Percentiles rank a stretch among this genome's conserved stretches.
These are phyloP conservation scores for Rubroboletus pulcherrimus DNA, from an alignment of 768 basidiomycete species.

Conservation along the genomic window DNA sequence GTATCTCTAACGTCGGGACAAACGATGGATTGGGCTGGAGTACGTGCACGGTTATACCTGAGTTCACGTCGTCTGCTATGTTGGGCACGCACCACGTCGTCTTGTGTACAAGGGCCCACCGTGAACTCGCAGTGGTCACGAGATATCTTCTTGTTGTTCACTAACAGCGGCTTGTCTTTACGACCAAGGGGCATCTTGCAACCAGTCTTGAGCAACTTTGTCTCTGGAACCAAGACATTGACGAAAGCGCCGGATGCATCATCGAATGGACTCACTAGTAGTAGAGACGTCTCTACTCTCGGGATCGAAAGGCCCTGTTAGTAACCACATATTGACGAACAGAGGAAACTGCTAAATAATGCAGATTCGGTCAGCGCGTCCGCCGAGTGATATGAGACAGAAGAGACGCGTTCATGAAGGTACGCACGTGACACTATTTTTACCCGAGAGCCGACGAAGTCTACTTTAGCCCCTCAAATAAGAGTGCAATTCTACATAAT, in stretches of 20 bases:
- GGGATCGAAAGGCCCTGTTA: conserved; percentile 54
- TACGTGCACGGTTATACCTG: background rate
- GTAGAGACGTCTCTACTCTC: conserved; percentile 31
- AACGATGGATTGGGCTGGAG: conserved; percentile 47
- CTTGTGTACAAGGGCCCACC: conserved; percentile 48
- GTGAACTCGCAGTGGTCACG: conserved; percentile 54
- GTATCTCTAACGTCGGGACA: conserved; percentile 47
- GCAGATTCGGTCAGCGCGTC: background rate
- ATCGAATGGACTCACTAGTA: conserved; percentile 36
- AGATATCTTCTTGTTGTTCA: conserved; percentile 65
- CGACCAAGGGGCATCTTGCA: conserved; percentile 54
- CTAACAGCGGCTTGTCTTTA: conserved; percentile 46
- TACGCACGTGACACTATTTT: conserved; percentile 5
- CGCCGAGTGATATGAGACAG: background rate
- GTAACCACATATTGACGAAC: conserved; percentile 44
- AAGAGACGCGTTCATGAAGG: background rate
- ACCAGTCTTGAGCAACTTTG: conserved; percentile 62
- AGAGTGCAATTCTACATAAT: too few relatives aligned
- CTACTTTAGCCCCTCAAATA: background rate
- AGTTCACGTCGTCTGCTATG: background rate
- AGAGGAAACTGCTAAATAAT: background rate
- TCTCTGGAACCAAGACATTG: conserved; percentile 29
- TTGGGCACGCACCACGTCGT: conserved; percentile 50
- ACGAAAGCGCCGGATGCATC: conserved; percentile 22
- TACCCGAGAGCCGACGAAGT: background rate